These are phyloP conservation scores for Termitomyces sp. DNA, from an alignment of 768 basidiomycete genomes.

Conservation along the genomic window DNA sequence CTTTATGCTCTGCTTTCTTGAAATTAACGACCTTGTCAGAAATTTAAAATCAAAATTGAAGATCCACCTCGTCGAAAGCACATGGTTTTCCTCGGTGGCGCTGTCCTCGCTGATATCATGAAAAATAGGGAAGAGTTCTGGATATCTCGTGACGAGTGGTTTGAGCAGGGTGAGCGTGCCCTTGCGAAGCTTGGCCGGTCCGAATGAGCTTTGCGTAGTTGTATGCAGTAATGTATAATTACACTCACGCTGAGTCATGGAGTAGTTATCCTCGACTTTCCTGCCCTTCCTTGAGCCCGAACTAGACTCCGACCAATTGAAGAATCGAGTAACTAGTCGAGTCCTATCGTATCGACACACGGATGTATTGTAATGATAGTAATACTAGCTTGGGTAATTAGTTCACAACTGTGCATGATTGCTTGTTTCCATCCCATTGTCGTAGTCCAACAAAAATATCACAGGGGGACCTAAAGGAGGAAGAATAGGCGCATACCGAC, in stretches of 20 bases:
- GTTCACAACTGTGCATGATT: too few species aligned
- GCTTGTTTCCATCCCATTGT: constrained; percentile 42
- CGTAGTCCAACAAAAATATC: constrained; percentile 74
- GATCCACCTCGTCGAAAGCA: constrained; percentile 98
- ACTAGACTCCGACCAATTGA: not conserved
- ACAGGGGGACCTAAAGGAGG: constrained; percentile 55
- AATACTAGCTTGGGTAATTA: not conserved
- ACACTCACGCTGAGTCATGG: not conserved
- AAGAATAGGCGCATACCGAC: constrained; percentile 39
- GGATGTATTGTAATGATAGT: too few species aligned
- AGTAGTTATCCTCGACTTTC: not conserved
- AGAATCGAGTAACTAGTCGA: not conserved
- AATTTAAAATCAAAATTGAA: constrained; percentile 99
- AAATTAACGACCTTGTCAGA: constrained; percentile 40
- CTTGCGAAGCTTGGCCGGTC: constrained; percentile 80
- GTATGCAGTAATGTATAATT: not conserved
- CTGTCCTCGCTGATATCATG: constrained; percentile 99
- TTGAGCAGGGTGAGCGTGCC: constrained; percentile 78
- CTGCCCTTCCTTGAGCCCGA: not conserved
- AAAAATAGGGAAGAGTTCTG: constrained; percentile 92
- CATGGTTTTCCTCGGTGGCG: constrained; percentile 99
- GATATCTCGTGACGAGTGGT: constrained; percentile 93
- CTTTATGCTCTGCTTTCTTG: not conserved
- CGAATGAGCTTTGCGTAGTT: constrained; percentile 29
- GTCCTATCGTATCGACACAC: not conserved